These are phyloP conservation scores for Aspergillus aculeatinus DNA, from an alignment of 2,329 filamentous ascomycete species.

Conservation along the genomic window DNA sequence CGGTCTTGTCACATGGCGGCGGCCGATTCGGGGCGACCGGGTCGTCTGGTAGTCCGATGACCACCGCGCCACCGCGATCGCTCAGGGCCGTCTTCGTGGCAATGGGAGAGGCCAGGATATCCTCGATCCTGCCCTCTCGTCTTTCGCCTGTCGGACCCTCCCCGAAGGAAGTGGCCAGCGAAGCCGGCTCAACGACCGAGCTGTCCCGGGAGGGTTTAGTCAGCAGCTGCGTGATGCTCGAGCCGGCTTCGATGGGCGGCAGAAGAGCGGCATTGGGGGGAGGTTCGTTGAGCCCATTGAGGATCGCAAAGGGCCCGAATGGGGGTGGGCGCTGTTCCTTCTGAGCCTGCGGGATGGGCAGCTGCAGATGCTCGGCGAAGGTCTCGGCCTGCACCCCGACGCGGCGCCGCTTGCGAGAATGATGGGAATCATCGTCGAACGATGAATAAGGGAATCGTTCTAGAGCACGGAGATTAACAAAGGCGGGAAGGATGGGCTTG, in stretches of 20 bases:
- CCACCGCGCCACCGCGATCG: slow-evolving; percentile 16
- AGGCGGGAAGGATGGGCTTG: slow-evolving; percentile 45
- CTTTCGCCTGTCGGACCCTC: slow-evolving; percentile 30
- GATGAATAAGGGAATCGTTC: slow-evolving; percentile 46
- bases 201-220: slow-evolving; percentile 34
- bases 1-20: slow-evolving; percentile 11
- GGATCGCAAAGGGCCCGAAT: slow-evolving; percentile 47
- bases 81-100: slow-evolving; percentile 21
- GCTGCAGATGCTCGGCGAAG: slow-evolving; percentile 47
- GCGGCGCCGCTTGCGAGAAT: slow-evolving; percentile 45
- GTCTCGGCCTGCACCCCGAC: slow-evolving; percentile 42
- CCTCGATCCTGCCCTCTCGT: slow-evolving; percentile 36
- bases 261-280: slow-evolving; percentile 61
- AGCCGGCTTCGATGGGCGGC: slow-evolving; percentile 59
- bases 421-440: slow-evolving; percentile 38
- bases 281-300: slow-evolving; percentile 64
- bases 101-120: slow-evolving; percentile 33
- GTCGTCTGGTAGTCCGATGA: slow-evolving; percentile 10
- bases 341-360: slow-evolving; percentile 49
- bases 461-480: slow-evolving; percentile 49
- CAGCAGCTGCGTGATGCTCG: slow-evolving; percentile 35
- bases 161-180: slow-evolving; percentile 15
- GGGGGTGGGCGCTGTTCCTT: slow-evolving; percentile 46
- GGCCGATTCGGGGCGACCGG: slow-evolving; percentile 4
- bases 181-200: slow-evolving; percentile 24